A percentile compares a stretch with the other conserved stretches of the same genome.
These are phyloP conservation scores for Neltuma alba DNA, from an alignment of 306 rosid species.

Conservation along the genomic window DNA sequence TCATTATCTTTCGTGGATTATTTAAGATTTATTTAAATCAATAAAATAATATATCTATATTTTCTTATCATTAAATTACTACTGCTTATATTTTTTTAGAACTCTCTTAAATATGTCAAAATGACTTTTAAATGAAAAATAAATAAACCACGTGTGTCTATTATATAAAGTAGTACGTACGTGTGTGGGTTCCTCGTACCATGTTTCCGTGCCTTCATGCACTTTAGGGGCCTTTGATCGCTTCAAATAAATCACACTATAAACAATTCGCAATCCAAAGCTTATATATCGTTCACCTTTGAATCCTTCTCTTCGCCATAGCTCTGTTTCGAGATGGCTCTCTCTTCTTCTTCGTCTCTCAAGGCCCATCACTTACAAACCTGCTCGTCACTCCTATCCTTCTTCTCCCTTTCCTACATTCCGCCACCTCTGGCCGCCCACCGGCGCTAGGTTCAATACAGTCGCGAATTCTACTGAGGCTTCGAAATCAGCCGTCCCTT, in stretches of 20 bases:
- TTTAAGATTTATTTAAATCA: no score
- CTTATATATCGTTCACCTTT: background rate
- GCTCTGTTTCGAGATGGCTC: slow-evolving; percentile 20
- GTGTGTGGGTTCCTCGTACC: no score
- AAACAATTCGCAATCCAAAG: background rate
- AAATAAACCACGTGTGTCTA: no score
- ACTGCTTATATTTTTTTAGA: no score
- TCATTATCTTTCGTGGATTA: no score
- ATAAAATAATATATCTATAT: no score
- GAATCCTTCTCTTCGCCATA: background rate
- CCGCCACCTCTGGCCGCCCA: background rate
- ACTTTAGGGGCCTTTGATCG: background rate
- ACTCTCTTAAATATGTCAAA: no score
- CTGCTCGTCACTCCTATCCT: background rate
- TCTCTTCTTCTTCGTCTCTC: slow-evolving; percentile 28
- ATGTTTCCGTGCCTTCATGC: no score
- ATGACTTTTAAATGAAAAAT: no score
- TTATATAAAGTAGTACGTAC: background rate
- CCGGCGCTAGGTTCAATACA: slow-evolving; percentile 10
- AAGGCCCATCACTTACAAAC: slow-evolving; percentile 10
- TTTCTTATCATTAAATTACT: no score
- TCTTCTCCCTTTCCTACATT: background rate
- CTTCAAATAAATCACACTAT: background rate
- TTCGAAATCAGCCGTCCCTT: slow-evolving; percentile 19
- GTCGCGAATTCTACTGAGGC: slow-evolving; percentile 21